Evolutionary conservation across 202 grass and related monocot genomes (phyloP).

Genomic region (Miscanthus sacchariflorus): DNA sequence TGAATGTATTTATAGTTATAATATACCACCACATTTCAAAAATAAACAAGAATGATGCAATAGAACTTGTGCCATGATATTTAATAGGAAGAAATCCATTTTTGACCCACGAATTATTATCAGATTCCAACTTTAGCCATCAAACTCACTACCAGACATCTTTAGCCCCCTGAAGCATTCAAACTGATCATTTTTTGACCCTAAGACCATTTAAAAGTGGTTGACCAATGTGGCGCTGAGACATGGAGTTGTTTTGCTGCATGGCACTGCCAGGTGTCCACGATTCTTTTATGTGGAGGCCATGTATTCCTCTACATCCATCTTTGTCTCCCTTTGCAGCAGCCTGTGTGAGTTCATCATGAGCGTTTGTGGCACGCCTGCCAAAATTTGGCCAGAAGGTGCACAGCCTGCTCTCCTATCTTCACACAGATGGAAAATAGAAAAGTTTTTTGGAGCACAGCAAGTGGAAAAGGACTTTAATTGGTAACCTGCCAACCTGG

Average conservation of each 20-base stretch:
- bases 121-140: too few relatives aligned
- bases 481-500: not conserved
- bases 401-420: not conserved
- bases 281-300: not conserved
- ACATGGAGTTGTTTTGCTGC: too few relatives aligned
- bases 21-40: not conserved
- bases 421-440: not conserved
- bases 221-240: too few relatives aligned
- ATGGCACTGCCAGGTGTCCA: not conserved
- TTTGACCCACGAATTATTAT: too few relatives aligned
- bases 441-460: not conserved
- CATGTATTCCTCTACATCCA: not conserved
- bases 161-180: too few relatives aligned
- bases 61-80: not conserved
- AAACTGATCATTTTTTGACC: too few relatives aligned
- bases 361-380: not conserved
- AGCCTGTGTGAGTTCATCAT: not conserved
- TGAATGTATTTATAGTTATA: constrained; percentile 7
- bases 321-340: not conserved
- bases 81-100: too few relatives aligned
- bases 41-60: constrained; percentile 2
- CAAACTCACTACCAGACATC: too few relatives aligned
- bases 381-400: not conserved
- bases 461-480: not conserved
- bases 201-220: too few relatives aligned